Evolutionary conservation across 1,139 yeast genomes (phyloP).

Genomic region (Zhuliangozyma blackwelliae): DNA sequence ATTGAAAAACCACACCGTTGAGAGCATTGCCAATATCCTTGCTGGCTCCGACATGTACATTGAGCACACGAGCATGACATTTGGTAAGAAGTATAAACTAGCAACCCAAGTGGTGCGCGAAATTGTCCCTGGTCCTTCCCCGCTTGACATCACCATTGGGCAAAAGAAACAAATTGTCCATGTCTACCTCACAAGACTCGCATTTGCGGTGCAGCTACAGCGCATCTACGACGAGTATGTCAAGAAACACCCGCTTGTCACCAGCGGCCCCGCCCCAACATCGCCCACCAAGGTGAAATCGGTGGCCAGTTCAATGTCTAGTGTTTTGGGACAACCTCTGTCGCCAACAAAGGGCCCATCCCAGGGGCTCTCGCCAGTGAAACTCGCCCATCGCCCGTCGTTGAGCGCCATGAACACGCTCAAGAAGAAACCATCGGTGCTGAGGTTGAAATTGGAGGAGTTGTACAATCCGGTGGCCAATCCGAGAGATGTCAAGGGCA

Average conservation of each 20-base stretch:
- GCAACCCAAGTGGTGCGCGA: slow-evolving; percentile 17
- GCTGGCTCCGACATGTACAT: slow-evolving; percentile 39
- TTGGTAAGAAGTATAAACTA: slow-evolving; percentile 13
- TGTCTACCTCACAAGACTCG: slow-evolving; percentile 45
- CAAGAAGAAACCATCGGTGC: slow-evolving; percentile 19
- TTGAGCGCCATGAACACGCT: slow-evolving; percentile 10
- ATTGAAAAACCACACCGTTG: slow-evolving; percentile 38
- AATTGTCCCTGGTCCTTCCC: slow-evolving; percentile 4
- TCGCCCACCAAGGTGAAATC: background rate
- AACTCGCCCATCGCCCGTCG: slow-evolving; percentile 17
- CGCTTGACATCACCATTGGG: slow-evolving; percentile 18
- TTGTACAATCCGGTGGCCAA: slow-evolving; percentile 22
- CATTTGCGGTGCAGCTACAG: slow-evolving; percentile 59
- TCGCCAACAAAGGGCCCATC: slow-evolving; percentile 4
- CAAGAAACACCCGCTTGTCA: slow-evolving; percentile 13
- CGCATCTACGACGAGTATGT: slow-evolving; percentile 43
- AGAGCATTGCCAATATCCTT: slow-evolving; percentile 29
- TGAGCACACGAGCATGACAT: slow-evolving; percentile 38
- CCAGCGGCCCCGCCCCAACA: background rate
- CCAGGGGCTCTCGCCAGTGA: slow-evolving; percentile 7
- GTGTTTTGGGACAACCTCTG: slow-evolving; percentile 5
- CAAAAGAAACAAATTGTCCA: slow-evolving; percentile 45
- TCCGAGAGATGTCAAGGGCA: slow-evolving; percentile 10
- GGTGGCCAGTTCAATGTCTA: background rate
- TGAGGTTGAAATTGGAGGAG: slow-evolving; percentile 20